Percentiles rank a stretch among this genome's conserved stretches.
These are phyloP conservation scores for Coemansia sp. DNA, from an alignment of 192 early-diverging fungal species.

Conservation along the genomic window DNA sequence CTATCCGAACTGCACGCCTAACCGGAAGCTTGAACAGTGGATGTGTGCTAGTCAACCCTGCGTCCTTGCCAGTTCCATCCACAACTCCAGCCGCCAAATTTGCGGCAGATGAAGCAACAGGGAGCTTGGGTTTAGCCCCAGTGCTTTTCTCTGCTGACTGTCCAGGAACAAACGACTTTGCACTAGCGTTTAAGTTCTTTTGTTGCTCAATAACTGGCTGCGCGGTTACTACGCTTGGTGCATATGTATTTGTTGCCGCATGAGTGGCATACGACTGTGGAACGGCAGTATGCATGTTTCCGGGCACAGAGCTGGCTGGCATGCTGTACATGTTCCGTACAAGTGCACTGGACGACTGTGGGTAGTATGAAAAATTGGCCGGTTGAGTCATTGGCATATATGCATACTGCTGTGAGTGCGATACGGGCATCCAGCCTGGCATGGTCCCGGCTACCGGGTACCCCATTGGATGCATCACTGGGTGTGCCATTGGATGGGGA, in stretches of 20 bases:
- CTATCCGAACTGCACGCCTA: slow-evolving; percentile 38
- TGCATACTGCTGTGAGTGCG: slow-evolving; percentile 14
- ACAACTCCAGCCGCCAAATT: neutral
- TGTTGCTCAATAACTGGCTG: neutral
- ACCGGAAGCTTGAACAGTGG: slow-evolving; percentile 46
- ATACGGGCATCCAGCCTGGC: slow-evolving; percentile 36
- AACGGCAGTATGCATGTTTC: neutral
- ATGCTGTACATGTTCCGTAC: neutral
- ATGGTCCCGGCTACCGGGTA: slow-evolving; percentile 33
- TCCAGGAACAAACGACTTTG: neutral
- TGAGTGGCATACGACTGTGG: neutral
- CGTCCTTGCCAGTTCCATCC: neutral
- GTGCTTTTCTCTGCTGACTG: neutral
- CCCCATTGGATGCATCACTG: slow-evolving; percentile 37
- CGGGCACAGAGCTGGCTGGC: neutral
- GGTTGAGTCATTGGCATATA: slow-evolving; percentile 16
- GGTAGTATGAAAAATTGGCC: neutral
- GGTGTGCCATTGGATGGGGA: slow-evolving; percentile 17
- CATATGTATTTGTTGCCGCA: neutral
- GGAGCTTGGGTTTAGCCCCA: neutral
- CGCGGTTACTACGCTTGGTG: neutral
- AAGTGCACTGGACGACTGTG: neutral
- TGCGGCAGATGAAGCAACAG: neutral
- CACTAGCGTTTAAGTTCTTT: neutral
- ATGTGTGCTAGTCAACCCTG: neutral